Percentiles rank a stretch among this genome's conserved stretches.
Conservation (phyloP, 2,329 filamentous ascomycete species). For the Aspergillus fumigatiaffinis region DNA sequence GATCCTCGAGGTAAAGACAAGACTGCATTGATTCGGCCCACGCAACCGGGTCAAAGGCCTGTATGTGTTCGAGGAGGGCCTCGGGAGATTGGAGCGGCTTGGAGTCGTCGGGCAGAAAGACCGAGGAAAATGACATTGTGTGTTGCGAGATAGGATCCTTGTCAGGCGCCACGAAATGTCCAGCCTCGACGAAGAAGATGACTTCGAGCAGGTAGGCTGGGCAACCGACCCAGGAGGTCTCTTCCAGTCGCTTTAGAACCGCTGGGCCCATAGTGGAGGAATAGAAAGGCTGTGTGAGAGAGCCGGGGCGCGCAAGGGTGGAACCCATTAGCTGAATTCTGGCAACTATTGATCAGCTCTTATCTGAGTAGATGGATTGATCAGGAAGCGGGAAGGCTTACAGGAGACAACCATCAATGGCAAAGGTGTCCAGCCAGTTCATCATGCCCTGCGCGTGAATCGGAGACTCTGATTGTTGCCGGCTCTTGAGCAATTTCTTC, state of each 20-base stretch:
- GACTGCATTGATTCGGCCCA: slow-evolving; percentile 38
- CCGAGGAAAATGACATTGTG: slow-evolving; percentile 24
- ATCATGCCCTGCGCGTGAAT: slow-evolving; percentile 21
- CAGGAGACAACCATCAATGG: slow-evolving; percentile 37
- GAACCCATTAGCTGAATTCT: slow-evolving; percentile 43
- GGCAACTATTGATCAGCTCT: neutral
- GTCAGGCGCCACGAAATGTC: slow-evolving; percentile 31
- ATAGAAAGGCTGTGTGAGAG: slow-evolving; percentile 38
- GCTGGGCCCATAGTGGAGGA: slow-evolving; percentile 33
- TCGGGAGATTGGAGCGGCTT: slow-evolving; percentile 29
- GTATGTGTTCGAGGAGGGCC: slow-evolving; percentile 35
- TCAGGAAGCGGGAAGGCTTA: slow-evolving; percentile 13
- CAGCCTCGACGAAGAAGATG: slow-evolving; percentile 39
- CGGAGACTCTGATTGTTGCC: slow-evolving; percentile 23
- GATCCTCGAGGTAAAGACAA: slow-evolving; percentile 44
- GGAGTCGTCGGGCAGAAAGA: slow-evolving; percentile 22
- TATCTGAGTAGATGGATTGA: neutral
- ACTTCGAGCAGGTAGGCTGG: slow-evolving; percentile 39
- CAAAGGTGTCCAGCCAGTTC: slow-evolving; percentile 34
- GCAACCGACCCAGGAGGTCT: slow-evolving; percentile 40
- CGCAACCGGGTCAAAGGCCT: slow-evolving; percentile 34
- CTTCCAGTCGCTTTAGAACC: slow-evolving; percentile 37
- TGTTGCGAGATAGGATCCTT: slow-evolving; percentile 22
- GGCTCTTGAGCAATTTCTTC: slow-evolving; percentile 43
- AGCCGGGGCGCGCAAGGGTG: slow-evolving; percentile 37